A percentile compares a stretch with the other conserved stretches of the same genome.
These are phyloP conservation scores for Capillidium rhysosporum DNA, from an alignment of 371 early-diverging fungal genomes.

Conservation along the genomic window DNA sequence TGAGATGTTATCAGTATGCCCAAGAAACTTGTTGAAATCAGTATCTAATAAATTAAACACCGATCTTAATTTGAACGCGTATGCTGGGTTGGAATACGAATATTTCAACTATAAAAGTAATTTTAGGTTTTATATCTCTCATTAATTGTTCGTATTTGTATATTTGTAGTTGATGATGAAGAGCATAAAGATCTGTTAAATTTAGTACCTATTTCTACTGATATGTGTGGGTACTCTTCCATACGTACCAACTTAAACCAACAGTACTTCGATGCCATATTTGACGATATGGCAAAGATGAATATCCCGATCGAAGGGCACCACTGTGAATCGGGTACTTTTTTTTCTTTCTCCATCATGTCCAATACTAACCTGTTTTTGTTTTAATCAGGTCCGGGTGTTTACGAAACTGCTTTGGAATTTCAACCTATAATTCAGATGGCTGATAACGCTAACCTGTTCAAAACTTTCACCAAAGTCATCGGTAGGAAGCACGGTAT, in stretches of 20 bases:
- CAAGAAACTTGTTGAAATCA: slow-evolving; percentile 35
- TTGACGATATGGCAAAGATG: slow-evolving; percentile 36
- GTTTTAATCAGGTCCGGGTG: slow-evolving; percentile 40
- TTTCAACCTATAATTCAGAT: slow-evolving; percentile 39
- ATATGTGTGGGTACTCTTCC: slow-evolving; percentile 69
- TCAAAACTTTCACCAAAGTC: slow-evolving; percentile 60
- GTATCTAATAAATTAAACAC: slow-evolving; percentile 20
- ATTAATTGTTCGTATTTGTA: background rate
- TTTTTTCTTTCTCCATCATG: background rate
- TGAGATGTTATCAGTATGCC: slow-evolving; percentile 38
- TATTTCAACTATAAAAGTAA: slow-evolving; percentile 66
- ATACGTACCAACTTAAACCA: slow-evolving; percentile 47
- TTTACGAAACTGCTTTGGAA: slow-evolving; percentile 57
- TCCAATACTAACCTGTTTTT: background rate
- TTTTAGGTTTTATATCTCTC: background rate
- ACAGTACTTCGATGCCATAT: slow-evolving; percentile 48
- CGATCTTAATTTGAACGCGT: slow-evolving; percentile 25
- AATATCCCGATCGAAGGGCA: slow-evolving; percentile 50
- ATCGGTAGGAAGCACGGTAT: slow-evolving; percentile 43
- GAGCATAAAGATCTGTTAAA: too few species aligned
- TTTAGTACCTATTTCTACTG: slow-evolving; percentile 25
- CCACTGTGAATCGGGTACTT: slow-evolving; percentile 54
- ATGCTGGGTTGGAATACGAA: slow-evolving; percentile 61
- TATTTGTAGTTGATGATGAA: too few species aligned
- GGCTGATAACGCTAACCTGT: slow-evolving; percentile 56